These are phyloP conservation scores for Fusarium sp. DNA, from an alignment of 2,329 filamentous ascomycete species.

Conservation along the genomic window DNA sequence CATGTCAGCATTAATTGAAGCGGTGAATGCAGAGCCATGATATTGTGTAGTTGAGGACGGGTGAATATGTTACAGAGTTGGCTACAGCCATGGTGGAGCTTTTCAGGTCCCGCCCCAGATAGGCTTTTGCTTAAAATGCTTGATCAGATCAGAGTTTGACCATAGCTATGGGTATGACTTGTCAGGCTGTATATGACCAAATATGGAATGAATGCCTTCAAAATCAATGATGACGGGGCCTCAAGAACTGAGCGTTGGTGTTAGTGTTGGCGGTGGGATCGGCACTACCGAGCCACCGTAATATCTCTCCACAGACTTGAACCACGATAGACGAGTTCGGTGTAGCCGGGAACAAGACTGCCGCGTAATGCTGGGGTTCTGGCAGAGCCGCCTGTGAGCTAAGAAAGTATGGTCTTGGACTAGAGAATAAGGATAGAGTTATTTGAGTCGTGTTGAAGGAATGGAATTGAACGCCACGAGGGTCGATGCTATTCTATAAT, in stretches of 20 bases:
- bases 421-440: slow-evolving; percentile 13
- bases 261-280: background rate
- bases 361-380: slow-evolving; percentile 16
- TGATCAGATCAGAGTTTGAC: slow-evolving; percentile 15
- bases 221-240: background rate
- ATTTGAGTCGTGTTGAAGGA: slow-evolving; percentile 17
- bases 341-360: slow-evolving; percentile 26
- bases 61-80: background rate
- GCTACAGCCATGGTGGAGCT: background rate
- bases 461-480: slow-evolving; percentile 28
- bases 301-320: slow-evolving; percentile 1
- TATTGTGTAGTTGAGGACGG: slow-evolving; percentile 7
- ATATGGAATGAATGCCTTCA: background rate
- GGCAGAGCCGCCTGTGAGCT: slow-evolving; percentile 5
- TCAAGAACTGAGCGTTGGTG: background rate
- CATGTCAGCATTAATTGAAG: background rate
- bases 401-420: slow-evolving; percentile 3
- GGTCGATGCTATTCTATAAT: background rate
- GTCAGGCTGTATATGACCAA: background rate
- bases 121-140: slow-evolving; percentile 11
- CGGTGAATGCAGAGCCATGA: slow-evolving; percentile 17
- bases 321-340: slow-evolving; percentile 34
- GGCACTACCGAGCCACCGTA: slow-evolving; percentile 19
- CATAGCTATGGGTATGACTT: background rate
- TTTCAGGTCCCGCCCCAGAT: background rate